Evolutionary conservation across 176 grass and related monocot genomes (phyloP).

Genomic region (Eragrostis nindensis): DNA sequence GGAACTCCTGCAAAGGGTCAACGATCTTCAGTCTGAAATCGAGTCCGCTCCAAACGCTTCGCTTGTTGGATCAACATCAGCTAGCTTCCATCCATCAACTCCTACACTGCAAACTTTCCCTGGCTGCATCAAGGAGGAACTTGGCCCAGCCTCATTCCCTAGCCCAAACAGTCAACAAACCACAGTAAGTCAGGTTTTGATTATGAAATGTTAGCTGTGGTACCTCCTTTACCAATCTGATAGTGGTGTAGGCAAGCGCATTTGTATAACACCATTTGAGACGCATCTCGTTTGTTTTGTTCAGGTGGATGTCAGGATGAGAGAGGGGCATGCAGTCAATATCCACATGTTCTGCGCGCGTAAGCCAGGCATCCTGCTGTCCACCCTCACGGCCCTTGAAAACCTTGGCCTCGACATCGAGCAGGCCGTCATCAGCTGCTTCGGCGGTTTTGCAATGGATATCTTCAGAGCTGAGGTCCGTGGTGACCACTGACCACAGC

Average conservation of each 20-base stretch:
- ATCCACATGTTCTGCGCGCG: slow-evolving; percentile 93
- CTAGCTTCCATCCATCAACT: slow-evolving; percentile 67
- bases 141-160: slow-evolving; percentile 56
- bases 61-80: slow-evolving; percentile 44
- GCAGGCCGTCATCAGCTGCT: slow-evolving; percentile 77
- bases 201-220: slow-evolving; percentile 11
- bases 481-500: not conserved
- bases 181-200: slow-evolving; percentile 53
- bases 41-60: slow-evolving; percentile 68
- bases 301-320: slow-evolving; percentile 82
- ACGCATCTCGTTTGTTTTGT: not conserved
- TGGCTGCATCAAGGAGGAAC: slow-evolving; percentile 69
- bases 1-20: slow-evolving; percentile 77
- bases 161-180: slow-evolving; percentile 62
- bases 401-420: slow-evolving; percentile 68
- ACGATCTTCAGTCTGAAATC: slow-evolving; percentile 74
- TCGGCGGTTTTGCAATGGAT: slow-evolving; percentile 75
- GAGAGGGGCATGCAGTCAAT: slow-evolving; percentile 69
- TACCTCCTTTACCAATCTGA: not conserved
- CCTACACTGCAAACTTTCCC: slow-evolving; percentile 64
- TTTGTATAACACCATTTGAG: not conserved
- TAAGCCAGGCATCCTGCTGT: slow-evolving; percentile 61
- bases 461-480: slow-evolving; percentile 80
- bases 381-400: slow-evolving; percentile 75
- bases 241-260: not conserved